A percentile compares a stretch with the other conserved stretches of the same genome.
These are phyloP conservation scores for Exophiala mesophila DNA, from an alignment of 2,329 filamentous ascomycete genomes.

Conservation along the genomic window DNA sequence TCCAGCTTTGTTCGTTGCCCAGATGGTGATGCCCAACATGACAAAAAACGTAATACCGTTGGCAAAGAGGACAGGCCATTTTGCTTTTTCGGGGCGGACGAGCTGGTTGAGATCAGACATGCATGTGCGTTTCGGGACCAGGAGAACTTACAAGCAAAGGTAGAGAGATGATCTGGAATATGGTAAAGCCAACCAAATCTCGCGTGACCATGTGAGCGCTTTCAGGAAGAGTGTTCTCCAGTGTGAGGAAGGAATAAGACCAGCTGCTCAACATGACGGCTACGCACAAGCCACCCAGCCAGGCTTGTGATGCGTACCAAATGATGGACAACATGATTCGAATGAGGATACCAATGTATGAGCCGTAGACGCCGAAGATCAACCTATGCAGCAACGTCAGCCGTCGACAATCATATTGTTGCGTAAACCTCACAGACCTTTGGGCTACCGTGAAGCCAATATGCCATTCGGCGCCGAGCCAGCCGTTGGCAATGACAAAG, in stretches of 20 bases:
- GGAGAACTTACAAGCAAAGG: slow-evolving; percentile 6
- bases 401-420: not conserved
- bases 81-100: slow-evolving; percentile 7
- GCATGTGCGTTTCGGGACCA: not conserved
- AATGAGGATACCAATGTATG: slow-evolving; percentile 37
- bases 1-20: slow-evolving; percentile 3
- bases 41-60: slow-evolving; percentile 8
- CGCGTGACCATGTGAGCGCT: slow-evolving; percentile 33
- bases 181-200: slow-evolving; percentile 33
- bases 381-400: not conserved
- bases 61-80: slow-evolving; percentile 8
- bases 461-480: not conserved
- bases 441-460: slow-evolving; percentile 1
- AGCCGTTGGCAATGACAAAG: not conserved
- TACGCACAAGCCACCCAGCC: slow-evolving; percentile 34
- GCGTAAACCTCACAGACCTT: not conserved
- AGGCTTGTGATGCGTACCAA: slow-evolving; percentile 35
- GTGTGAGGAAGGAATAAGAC: slow-evolving; percentile 33
- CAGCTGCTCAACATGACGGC: slow-evolving; percentile 31
- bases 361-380: slow-evolving; percentile 32
- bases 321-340: slow-evolving; percentile 37
- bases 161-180: slow-evolving; percentile 27
- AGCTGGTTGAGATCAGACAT: not conserved
- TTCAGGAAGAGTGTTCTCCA: slow-evolving; percentile 34
- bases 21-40: slow-evolving; percentile 7